These are phyloP conservation scores for Harringtonia aguacate DNA, from an alignment of 2,329 filamentous ascomycete species.

Conservation along the genomic window DNA sequence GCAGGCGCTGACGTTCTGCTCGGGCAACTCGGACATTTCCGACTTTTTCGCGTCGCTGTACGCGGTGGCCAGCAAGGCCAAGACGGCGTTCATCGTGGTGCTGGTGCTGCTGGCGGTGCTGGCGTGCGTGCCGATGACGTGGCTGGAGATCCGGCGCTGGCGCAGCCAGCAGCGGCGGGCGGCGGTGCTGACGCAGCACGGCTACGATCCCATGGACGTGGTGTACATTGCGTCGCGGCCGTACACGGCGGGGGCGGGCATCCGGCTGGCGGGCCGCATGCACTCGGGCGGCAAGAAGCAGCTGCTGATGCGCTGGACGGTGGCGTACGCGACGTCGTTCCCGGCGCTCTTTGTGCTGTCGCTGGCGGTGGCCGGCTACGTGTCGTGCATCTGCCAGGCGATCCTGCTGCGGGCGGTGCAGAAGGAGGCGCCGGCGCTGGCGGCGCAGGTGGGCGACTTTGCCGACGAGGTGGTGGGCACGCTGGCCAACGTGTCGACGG, in stretches of 20 bases:
- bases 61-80: constrained; percentile 54
- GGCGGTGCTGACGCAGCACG: constrained; percentile 45
- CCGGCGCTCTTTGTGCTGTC: constrained; percentile 80
- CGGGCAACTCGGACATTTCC: constrained; percentile 69
- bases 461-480: constrained; percentile 65
- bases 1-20: constrained; percentile 77
- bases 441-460: constrained; percentile 66
- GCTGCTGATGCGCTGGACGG: constrained; percentile 67
- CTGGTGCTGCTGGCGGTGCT: constrained; percentile 61
- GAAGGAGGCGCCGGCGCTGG: constrained; percentile 65
- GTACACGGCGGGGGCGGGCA: constrained; percentile 59
- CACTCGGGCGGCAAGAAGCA: constrained; percentile 37
- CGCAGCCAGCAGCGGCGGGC: constrained; percentile 60
- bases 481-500: constrained; percentile 60
- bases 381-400: constrained; percentile 74
- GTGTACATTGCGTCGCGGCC: constrained; percentile 81
- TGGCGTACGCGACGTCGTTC: constrained; percentile 78
- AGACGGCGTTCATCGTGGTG: constrained; percentile 66
- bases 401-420: constrained; percentile 65
- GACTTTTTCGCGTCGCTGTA: constrained; percentile 72
- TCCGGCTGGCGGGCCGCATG: constrained; percentile 58
- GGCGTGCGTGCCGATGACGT: constrained; percentile 70
- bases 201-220: constrained; percentile 74
- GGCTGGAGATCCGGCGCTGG: constrained; percentile 69
- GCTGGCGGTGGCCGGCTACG: constrained; percentile 69